Conservation (phyloP, 768 basidiomycete species). For the Suillus plorans region DNA sequence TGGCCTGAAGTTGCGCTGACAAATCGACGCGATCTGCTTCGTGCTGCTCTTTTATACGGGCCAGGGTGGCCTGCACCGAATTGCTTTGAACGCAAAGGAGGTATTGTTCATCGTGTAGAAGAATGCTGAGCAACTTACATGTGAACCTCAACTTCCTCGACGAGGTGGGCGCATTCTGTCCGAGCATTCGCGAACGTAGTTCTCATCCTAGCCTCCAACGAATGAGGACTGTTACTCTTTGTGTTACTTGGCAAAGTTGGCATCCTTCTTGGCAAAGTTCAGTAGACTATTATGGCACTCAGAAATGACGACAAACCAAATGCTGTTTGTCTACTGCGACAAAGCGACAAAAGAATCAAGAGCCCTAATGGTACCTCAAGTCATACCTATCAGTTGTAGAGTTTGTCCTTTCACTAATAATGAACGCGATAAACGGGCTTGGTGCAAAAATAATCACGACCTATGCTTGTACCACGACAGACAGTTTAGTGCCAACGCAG, state of each 20-base stretch:
- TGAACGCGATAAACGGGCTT: not conserved
- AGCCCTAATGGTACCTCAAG: not conserved
- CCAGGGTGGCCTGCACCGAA: constrained; percentile 17
- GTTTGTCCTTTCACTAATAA: not conserved
- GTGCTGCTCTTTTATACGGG: constrained; percentile 23
- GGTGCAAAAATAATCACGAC: not conserved
- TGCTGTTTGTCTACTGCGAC: not conserved
- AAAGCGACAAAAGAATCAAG: not conserved
- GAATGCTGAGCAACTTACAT: constrained; percentile 19
- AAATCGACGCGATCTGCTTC: constrained; percentile 6
- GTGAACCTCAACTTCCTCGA: constrained; percentile 27
- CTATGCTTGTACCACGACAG: not conserved
- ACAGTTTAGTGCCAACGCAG: not conserved
- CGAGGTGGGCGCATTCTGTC: constrained; percentile 11
- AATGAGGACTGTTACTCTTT: not conserved
- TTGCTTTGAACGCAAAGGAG: constrained; percentile 16
- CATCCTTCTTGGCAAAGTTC: not conserved
- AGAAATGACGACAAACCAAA: not conserved
- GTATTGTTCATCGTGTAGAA: not conserved
- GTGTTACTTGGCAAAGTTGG: not conserved
- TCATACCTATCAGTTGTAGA: not conserved
- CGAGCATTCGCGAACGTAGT: constrained; percentile 18
- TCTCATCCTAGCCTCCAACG: constrained; percentile 20
- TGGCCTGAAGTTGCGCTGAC: not conserved
- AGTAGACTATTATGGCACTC: not conserved